A percentile compares a stretch with the other conserved stretches of the same genome.
Conservation (phyloP, 257 asterid genomes). For the Primulina eburnea region DNA sequence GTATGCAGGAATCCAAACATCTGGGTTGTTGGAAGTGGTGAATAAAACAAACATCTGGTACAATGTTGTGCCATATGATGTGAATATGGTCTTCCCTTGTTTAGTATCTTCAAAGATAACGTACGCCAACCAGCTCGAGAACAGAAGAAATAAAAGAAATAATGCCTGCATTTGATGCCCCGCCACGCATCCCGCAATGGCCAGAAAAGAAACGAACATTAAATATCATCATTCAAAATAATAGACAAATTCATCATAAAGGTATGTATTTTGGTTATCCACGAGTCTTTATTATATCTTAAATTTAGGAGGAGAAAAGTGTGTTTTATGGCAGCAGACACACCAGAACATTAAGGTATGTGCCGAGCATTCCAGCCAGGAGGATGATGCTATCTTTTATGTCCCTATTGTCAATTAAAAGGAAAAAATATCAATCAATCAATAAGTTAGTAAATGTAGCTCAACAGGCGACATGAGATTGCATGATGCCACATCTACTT, state of each 20-base stretch:
- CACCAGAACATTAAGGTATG: conserved; percentile 93
- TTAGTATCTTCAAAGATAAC: conserved; percentile 94
- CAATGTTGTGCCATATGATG: conserved; percentile 68
- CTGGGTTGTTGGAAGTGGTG: conserved; percentile 98
- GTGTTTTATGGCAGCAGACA: conserved; percentile 23
- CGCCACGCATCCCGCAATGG: conserved; percentile 12
- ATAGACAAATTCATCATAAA: background rate
- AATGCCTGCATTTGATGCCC: conserved; percentile 64
- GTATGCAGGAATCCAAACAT: conserved; percentile 99
- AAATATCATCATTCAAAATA: background rate
- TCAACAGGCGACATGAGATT: background rate
- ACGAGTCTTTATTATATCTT: background rate
- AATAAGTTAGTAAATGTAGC: conserved; percentile 4
- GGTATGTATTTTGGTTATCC: background rate
- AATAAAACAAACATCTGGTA: conserved; percentile 89
- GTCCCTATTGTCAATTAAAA: conserved; percentile 51
- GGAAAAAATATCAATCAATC: conserved; percentile 10
- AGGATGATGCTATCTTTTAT: conserved; percentile 66
- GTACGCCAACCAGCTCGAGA: conserved; percentile 93
- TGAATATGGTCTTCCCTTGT: conserved; percentile 72
- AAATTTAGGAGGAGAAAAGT: conserved; percentile 8
- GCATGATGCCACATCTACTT: background rate
- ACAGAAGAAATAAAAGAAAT: conserved; percentile 72
- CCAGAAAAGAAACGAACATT: conserved; percentile 18
- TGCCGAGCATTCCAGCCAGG: conserved; percentile 82